Base-by-base conservation (phyloP, 352 stramenopile species). In the Globisporangium abappressorium region DNA sequence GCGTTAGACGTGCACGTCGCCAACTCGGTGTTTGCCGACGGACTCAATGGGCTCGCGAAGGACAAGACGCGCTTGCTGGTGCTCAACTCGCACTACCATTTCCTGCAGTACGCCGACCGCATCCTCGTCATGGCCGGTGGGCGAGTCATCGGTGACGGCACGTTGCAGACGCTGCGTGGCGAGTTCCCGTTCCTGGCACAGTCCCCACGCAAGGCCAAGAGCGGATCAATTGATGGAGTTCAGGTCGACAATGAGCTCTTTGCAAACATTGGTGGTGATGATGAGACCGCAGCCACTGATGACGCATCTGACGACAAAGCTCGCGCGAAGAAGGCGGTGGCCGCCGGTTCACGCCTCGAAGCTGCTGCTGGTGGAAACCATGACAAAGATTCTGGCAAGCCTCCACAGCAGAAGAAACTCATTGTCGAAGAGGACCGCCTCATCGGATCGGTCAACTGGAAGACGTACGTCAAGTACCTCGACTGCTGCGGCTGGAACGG, bases 1-100 rank as follows among this genome's bases (percentile, higher is more conserved):
- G 86, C 86, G 0, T 34, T 92, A 9, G 84, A 94, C 49, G 68
- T 71, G 5, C 76, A 82, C 59, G 79, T 87, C 2, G 79, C 77
- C 4, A 71, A 78, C 66, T 70, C 69, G 18, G 64, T 87, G 1
- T 85, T 87, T 64, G 54, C 36, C 0, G 56, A 85, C 11, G 65
- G 78, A 28, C 58, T 88, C 5, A 65, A 76, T 6, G 72, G 66
- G 0, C 30, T 85, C 33, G 71, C 77, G 0, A 53, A 49, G 12
- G 49, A 61, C 51, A 84, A 79, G 65, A 83, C 77, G 6, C 61
- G 74, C 1, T 28, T 85, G 20, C 60, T 85, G 1, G 76, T 82
- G 60, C 58, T 85, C 15, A 85, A 85, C 34, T 64, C 58, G 8
- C 78, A 85, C 66, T 85, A 81, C 67, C 61, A 85, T 38, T 74